Conservation (phyloP, 225 moss, liverwort and hornwort genomes). For the Lunularia cruciata region DNA sequence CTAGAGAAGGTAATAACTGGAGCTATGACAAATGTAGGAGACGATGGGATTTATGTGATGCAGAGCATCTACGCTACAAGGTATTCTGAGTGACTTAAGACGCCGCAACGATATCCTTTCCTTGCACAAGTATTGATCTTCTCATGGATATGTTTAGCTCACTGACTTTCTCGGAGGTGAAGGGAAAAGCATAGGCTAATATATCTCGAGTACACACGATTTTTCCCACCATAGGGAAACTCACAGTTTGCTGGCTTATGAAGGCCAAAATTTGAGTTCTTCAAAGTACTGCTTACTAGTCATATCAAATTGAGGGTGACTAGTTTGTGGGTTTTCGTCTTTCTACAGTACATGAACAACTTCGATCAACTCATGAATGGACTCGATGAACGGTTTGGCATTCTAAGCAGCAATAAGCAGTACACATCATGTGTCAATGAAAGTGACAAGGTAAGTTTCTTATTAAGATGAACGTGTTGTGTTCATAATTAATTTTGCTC, state of each 20-base stretch:
- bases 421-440: conserved; percentile 73
- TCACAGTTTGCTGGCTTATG: too few species aligned
- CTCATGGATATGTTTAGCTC: too few species aligned
- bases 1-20: conserved; percentile 88
- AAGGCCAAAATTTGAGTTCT: too few species aligned
- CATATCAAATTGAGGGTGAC: background rate
- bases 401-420: conserved; percentile 75
- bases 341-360: conserved; percentile 72
- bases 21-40: conserved; percentile 87
- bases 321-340: background rate
- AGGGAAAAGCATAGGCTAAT: too few species aligned
- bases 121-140: background rate
- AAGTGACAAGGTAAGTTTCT: conserved; percentile 59
- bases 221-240: too few species aligned
- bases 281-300: too few species aligned
- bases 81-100: conserved; percentile 25
- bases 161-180: too few species aligned
- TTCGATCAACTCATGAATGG: conserved; percentile 85
- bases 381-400: conserved; percentile 66
- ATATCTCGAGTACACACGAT: too few species aligned
- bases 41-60: conserved; percentile 81
- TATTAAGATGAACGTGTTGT: too few species aligned
- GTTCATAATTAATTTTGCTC: background rate
- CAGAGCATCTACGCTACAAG: conserved; percentile 80
- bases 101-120: background rate